Evolutionary conservation across 2,329 filamentous ascomycete genomes (phyloP).

Genomic region (Colletotrichum paranaense): DNA sequence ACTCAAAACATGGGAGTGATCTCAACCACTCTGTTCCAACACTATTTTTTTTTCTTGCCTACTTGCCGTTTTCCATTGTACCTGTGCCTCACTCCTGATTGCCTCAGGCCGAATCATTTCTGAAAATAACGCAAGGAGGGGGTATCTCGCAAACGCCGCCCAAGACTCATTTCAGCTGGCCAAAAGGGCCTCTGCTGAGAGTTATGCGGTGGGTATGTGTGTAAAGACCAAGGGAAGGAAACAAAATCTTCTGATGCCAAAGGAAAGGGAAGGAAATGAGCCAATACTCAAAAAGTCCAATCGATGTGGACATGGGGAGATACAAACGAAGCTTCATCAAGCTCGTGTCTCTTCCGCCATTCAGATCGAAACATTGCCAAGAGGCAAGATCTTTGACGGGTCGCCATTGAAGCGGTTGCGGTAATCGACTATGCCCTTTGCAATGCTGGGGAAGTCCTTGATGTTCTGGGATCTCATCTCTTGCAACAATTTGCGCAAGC

Average conservation of each 20-base stretch:
- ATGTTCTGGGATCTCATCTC: slow-evolving; percentile 69
- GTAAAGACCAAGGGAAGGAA: slow-evolving; percentile 31
- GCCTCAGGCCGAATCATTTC: slow-evolving; percentile 30
- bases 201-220: slow-evolving; percentile 7
- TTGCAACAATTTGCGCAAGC: slow-evolving; percentile 70
- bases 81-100: slow-evolving; percentile 24
- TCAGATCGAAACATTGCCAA: slow-evolving; percentile 60
- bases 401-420: slow-evolving; percentile 74
- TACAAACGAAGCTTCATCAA: not conserved
- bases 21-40: slow-evolving; percentile 11
- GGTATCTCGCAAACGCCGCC: slow-evolving; percentile 33
- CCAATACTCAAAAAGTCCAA: slow-evolving; percentile 7
- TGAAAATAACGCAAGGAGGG: slow-evolving; percentile 34
- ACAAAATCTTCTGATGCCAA: slow-evolving; percentile 22
- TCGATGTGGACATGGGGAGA: slow-evolving; percentile 2
- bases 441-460: slow-evolving; percentile 75
- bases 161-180: slow-evolving; percentile 12
- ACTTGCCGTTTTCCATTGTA: slow-evolving; percentile 33
- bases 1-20: not conserved
- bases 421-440: slow-evolving; percentile 74
- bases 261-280: slow-evolving; percentile 4
- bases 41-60: slow-evolving; percentile 26
- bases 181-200: not conserved
- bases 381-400: slow-evolving; percentile 69
- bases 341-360: slow-evolving; percentile 6